Evolutionary conservation across 805 yeast species (phyloP).

Genomic region (Tetrapisispora fleetii): DNA sequence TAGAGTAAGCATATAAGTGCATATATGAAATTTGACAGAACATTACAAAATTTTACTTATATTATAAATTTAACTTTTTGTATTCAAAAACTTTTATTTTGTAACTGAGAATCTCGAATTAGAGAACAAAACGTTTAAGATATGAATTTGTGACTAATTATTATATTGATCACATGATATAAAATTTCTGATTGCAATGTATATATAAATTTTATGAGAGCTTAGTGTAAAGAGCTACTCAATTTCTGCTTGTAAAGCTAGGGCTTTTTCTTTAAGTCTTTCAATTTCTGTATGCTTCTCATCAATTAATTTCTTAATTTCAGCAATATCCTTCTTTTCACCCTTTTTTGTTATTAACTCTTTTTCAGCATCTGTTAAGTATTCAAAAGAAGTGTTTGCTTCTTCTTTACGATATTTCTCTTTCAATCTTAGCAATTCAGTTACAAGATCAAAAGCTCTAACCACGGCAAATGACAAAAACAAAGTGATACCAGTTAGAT

Average conservation of each 20-base stretch:
- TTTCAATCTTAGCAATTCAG: slow-evolving; percentile 44
- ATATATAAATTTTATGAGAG: not conserved
- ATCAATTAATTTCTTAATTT: slow-evolving; percentile 40
- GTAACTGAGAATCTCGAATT: no score
- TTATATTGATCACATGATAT: not conserved
- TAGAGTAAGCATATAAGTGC: no score
- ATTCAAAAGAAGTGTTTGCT: not conserved
- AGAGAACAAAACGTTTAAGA: no score
- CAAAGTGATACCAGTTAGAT: slow-evolving; percentile 88
- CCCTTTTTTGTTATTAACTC: not conserved
- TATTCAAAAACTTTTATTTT: no score
- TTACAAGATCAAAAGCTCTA: slow-evolving; percentile 74
- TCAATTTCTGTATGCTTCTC: slow-evolving; percentile 57
- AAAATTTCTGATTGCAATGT: not conserved
- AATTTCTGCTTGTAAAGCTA: slow-evolving; percentile 51
- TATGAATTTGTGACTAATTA: no score
- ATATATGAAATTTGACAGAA: no score
- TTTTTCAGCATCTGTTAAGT: slow-evolving; percentile 3
- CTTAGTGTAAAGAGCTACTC: not conserved
- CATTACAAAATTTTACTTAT: no score
- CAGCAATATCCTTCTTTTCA: slow-evolving; percentile 19
- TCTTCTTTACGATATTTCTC: slow-evolving; percentile 34
- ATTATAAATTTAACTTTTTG: no score
- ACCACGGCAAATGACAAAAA: slow-evolving; percentile 78
- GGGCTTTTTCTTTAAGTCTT: slow-evolving; percentile 64